Conservation (phyloP, 1,139 yeast species). For the Kodamaea sp. region DNA sequence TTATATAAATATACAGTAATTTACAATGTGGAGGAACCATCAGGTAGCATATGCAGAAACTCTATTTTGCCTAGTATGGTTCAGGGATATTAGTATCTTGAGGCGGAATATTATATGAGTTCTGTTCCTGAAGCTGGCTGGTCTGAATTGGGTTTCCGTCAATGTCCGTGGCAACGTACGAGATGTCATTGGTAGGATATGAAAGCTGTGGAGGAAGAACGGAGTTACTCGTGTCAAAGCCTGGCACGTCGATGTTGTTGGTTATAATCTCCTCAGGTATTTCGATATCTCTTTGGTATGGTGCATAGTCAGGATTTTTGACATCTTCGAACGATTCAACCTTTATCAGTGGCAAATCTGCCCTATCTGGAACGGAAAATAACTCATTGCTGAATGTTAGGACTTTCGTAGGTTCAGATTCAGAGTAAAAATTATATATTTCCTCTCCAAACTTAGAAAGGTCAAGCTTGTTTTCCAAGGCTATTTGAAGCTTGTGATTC, state of each 20-base stretch:
- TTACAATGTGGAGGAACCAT: too few species aligned
- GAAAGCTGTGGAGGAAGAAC: too few species aligned
- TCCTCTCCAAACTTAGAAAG: conserved; percentile 18
- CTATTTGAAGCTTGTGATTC: conserved; percentile 19
- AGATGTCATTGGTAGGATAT: too few species aligned
- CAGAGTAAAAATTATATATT: conserved; percentile 18
- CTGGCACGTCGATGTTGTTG: too few species aligned
- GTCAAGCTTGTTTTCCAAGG: conserved; percentile 16
- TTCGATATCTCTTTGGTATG: conserved; percentile 16
- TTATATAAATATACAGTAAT: conserved; percentile 1
- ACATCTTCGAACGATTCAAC: conserved; percentile 29
- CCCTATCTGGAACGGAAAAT: conserved; percentile 7
- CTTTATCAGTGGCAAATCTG: conserved; percentile 11
- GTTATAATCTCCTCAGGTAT: not conserved
- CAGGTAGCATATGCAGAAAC: too few species aligned
- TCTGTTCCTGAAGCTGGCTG: too few species aligned
- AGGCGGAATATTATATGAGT: too few species aligned
- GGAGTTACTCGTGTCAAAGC: too few species aligned
- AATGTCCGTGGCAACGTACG: too few species aligned
- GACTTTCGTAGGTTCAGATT: conserved; percentile 16
- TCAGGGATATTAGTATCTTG: too few species aligned
- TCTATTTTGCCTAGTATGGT: too few species aligned
- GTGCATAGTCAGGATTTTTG: conserved; percentile 23
- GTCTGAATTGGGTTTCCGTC: too few species aligned
- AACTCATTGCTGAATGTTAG: conserved; percentile 16